Base-by-base conservation (phyloP, 441 rosid species). In the Viola pubescens region DNA sequence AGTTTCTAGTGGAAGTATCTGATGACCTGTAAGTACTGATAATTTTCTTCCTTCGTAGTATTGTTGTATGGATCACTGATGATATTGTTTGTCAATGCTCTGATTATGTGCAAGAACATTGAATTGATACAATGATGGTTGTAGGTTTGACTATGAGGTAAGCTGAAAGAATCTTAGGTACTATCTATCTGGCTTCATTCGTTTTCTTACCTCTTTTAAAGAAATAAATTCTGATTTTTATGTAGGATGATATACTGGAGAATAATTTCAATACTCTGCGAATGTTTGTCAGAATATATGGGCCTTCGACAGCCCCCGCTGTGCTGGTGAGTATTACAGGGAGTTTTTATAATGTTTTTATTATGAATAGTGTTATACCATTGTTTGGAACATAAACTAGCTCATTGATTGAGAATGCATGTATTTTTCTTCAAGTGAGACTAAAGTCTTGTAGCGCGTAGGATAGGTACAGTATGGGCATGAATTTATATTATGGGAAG, bases 131-230 rank as follows among this genome's bases (percentile, higher is more conserved):
- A 26, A 26, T 26, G 34, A 26, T 54, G 69, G 46, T 60, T 70
- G 71, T 70, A 91, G 97, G 74, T 91, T 85, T 56, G 95, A 91
- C 68, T 89, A 84, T 59, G 97, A 91, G 95, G 95, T 89, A 66
- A 56, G 62, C 64, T 48, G 38, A 1, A 37, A 47, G 59, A 11
- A 62, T 46, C 56, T 41, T 39, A 41, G 52, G 9, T 49, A 53
- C 44, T 48, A 11, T 54, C 14, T 49, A 12, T 14, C n/a, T 63
- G 16, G 12, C 58, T 39, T 48, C 48, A 37, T 54, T 64, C 58
- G 13, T 50, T 52, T 9, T 45, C 2, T 10, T 12, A 61, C 45
- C 12, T 6, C 26, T 26, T 46, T 67, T 37, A 19, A 10, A 8
- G 49, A 46, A 37, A 50, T 54, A 56, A 19, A 51, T 43, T 58